These are phyloP conservation scores for Dujonia santamariae DNA, from an alignment of 1,139 yeast genomes.

Conservation along the genomic window DNA sequence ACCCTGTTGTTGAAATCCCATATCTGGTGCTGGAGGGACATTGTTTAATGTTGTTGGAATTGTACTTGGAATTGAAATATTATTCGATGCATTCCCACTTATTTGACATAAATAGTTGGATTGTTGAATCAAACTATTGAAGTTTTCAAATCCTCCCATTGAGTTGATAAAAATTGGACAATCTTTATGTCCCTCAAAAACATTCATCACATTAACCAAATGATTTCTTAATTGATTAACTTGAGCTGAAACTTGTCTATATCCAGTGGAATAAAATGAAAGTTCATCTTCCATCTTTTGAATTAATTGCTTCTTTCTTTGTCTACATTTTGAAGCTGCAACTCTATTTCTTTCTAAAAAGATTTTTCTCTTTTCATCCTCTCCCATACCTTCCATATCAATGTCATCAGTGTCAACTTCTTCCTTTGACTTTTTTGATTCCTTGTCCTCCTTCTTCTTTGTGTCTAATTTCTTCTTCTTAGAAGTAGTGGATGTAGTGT, in stretches of 20 bases:
- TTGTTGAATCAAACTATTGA: constrained; percentile 31
- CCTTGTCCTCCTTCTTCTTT: background rate
- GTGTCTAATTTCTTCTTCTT: constrained; percentile 1
- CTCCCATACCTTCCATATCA: constrained; percentile 16
- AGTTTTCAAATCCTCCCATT: constrained; percentile 37
- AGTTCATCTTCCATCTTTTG: constrained; percentile 79
- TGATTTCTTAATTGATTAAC: constrained; percentile 58
- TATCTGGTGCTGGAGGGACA: constrained; percentile 4
- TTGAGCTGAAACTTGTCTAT: constrained; percentile 62
- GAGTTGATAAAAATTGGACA: constrained; percentile 32
- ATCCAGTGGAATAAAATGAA: constrained; percentile 66
- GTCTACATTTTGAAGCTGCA: constrained; percentile 95
- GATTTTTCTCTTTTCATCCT: constrained; percentile 72
- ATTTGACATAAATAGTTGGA: constrained; percentile 27
- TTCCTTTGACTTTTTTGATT: constrained; percentile 5
- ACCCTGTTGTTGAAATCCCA: constrained; percentile 25
- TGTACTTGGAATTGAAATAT: constrained; percentile 29
- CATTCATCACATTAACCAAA: constrained; percentile 47
- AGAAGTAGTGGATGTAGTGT: background rate
- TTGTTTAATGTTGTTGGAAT: constrained; percentile 30
- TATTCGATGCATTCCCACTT: constrained; percentile 17
- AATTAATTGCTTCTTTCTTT: constrained; percentile 86
- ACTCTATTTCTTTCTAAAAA: constrained; percentile 89
- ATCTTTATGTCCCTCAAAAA: constrained; percentile 36
- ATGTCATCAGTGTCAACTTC: background rate